Evolutionary conservation across 148 eudicot genomes (phyloP), one percentile per base, ranked within the genome.

Genomic region (Rhododendron simsii): DNA sequence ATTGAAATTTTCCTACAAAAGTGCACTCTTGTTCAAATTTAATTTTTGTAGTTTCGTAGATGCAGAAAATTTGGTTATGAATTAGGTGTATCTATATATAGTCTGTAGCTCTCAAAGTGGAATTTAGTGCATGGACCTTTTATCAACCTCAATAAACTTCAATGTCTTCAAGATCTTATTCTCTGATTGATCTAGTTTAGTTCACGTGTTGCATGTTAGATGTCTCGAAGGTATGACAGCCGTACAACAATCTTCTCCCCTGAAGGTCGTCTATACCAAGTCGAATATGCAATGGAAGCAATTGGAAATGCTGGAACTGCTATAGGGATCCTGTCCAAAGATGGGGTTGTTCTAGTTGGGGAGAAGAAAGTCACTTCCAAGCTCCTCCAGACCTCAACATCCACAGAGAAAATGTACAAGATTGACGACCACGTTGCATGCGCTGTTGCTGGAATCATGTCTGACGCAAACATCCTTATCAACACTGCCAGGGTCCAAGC

Each of bases 211-310:
- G 77, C 35, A 33, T 73, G 77, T 73, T 16, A 73, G 77, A 73
- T 73, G 77, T 33, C 77, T 73, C 77, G 44, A 73, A 73, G 77
- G 41, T 73, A 73, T 73, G 77, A 96, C 83, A 96, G 99, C 86
- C 95, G 98, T 51, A 96, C 98, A 47, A 95, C 98, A 3, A 95
- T 94, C 92, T 96, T 96, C 91, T 96, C 98, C 44, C 99, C 98
- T 8, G 98, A 96, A 91, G 99, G 99, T 45, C 96, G 98, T 78
- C 96, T 96, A 7, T 96, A 95, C 91, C 98, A 96, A 81, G 99
- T 96, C 1, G 99, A 96, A 86, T 96, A 95, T 85, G 99, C 99
- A 20, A 95, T 96, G 98, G 98, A 96, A 87, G 99, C 99, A 33
- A 94, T 96, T 51, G 97, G 99, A 28, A 96, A 96, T 83, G 99